Conservation (phyloP, 129 eudicot species). For the Chrysanthemum seticuspe region DNA sequence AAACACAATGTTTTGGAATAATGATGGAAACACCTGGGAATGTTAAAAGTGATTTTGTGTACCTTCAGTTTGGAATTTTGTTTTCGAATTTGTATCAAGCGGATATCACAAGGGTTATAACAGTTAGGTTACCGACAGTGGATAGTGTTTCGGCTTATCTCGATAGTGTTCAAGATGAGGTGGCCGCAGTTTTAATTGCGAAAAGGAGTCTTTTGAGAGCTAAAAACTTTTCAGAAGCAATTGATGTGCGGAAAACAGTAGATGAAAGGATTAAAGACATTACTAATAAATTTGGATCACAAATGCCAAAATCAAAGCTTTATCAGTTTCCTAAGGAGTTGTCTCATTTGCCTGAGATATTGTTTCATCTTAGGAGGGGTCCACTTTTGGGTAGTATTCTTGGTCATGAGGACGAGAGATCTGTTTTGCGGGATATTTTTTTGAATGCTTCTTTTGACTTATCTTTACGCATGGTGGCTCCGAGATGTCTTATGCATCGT, state of each 20-base stretch:
- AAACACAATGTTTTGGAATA: conserved; percentile 84
- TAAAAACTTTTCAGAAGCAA: conserved; percentile 57
- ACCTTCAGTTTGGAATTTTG: conserved; percentile 74
- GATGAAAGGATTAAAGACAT: conserved; percentile 90
- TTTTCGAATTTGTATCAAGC: conserved; percentile 76
- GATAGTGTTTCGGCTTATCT: conserved; percentile 78
- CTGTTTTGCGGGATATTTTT: conserved; percentile 81
- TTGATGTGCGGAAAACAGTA: conserved; percentile 58
- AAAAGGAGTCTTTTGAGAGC: conserved; percentile 87
- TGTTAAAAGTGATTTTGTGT: conserved; percentile 69
- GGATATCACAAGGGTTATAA: conserved; percentile 82
- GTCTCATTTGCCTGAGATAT: conserved; percentile 64
- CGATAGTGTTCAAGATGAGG: conserved; percentile 87
- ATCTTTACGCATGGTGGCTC: conserved; percentile 93
- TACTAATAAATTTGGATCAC: conserved; percentile 68
- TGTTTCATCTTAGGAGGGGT: conserved; percentile 93
- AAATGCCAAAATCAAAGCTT: conserved; percentile 82
- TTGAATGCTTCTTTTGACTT: conserved; percentile 88
- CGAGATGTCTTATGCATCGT: conserved; percentile 94
- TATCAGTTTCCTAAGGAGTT: conserved; percentile 92
- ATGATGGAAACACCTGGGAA: conserved; percentile 78
- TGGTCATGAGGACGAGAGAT: conserved; percentile 98
- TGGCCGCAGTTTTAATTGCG: conserved; percentile 86
- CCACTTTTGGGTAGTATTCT: conserved; percentile 91
- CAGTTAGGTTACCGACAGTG: conserved; percentile 79